Evolutionary conservation across 192 early-diverging fungal genomes (phyloP), one percentile per base, ranked within the genome.

Genomic region (Backusella tuberculispora): DNA sequence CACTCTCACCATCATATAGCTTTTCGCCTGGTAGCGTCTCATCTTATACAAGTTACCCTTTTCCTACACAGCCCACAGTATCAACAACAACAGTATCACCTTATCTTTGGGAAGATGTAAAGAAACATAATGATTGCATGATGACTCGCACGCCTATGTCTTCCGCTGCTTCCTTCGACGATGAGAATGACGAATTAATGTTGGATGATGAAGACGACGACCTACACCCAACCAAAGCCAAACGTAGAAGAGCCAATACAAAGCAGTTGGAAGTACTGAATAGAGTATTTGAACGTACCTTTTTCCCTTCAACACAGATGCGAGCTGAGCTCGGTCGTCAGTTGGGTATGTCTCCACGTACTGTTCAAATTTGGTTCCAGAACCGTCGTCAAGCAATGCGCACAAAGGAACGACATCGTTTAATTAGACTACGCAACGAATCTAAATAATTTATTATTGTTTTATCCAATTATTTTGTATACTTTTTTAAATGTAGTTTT

Each of bases 281-380:
- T 76, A 77, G 84, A 42, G 89, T 94, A 14, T 96, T 95, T 83
- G 84, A 87, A 26, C 80, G 83, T 44, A 95, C 94, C 34, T 92
- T 88, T 47, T 94, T 96, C 66, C 96, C 96, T n/a, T 92, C 92
- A 38, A 92, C 93, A 2, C 91, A 94, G 66, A 83, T 91, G 80
- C 88, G 97, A 73, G 79, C 90, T 71, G 85, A 89, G 24, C 84
- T 98, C 0, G 94, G 93, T 70, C 85, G 88, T 68, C 85, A 92
- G 68, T 88, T 95, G 46, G 89, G 90, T 50, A 97, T 98, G 97
- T 90, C 92, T 50, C 94, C 95, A 17, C 90, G 95, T 43, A 94
- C 93, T 0, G 93, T 98, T 19, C 97, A 98, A 83, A 95, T 98
- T 67, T 98, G 97, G 97, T 98, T 98, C 81, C 97, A 98, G 81